Percentiles rank a stretch among this genome's conserved stretches.
Conservation (phyloP, 2,329 filamentous ascomycete species). For the Penicillium oxalicum region DNA sequence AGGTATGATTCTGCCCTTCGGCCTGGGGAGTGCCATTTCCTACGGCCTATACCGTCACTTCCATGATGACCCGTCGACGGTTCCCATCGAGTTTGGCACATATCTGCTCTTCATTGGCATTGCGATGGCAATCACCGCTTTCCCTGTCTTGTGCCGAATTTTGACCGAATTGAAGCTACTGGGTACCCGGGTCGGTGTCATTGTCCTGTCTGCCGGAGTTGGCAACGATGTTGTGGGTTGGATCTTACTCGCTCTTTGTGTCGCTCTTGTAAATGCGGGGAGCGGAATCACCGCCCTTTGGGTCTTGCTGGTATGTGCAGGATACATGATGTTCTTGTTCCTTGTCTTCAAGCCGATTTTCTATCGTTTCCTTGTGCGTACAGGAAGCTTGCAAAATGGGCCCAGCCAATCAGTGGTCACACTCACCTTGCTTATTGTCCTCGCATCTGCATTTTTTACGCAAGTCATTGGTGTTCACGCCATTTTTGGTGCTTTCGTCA, state of each 20-base stretch:
- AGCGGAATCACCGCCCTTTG: constrained; percentile 77
- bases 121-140: constrained; percentile 82
- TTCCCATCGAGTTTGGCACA: constrained; percentile 55
- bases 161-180: constrained; percentile 85
- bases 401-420: constrained; percentile 80
- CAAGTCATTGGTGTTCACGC: constrained; percentile 87
- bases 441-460: constrained; percentile 80
- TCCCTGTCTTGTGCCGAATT: constrained; percentile 90
- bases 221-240: constrained; percentile 89
- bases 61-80: constrained; percentile 48
- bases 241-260: constrained; percentile 87
- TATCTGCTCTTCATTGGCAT: constrained; percentile 82
- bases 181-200: constrained; percentile 74
- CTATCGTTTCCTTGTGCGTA: constrained; percentile 65
- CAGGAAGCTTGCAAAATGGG: constrained; percentile 75
- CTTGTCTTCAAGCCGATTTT: constrained; percentile 69
- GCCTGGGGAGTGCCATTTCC: constrained; percentile 70
- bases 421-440: constrained; percentile 70
- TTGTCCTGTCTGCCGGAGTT: constrained; percentile 82
- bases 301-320: constrained; percentile 70
- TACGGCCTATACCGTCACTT: constrained; percentile 77
- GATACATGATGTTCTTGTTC: constrained; percentile 69
- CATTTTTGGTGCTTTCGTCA: constrained; percentile 88
- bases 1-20: constrained; percentile 79
- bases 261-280: constrained; percentile 83